Evolutionary conservation across 208 protist genomes (phyloP), one percentile per base, ranked within the genome.

Genomic region (Trypanosoma vivax): DNA sequence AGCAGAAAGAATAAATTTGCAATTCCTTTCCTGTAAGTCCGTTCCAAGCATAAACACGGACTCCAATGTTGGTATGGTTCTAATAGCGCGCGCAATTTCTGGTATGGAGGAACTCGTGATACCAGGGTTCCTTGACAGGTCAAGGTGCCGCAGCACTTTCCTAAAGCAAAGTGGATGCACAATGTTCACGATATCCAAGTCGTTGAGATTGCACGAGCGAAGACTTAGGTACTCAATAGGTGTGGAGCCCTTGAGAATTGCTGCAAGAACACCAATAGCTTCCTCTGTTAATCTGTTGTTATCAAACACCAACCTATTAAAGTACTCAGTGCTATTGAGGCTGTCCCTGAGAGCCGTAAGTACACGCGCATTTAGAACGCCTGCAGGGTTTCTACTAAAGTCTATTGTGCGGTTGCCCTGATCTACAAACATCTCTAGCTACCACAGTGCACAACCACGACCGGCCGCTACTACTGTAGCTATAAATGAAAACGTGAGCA

Each of bases 161-260:
- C 35, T 61, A 6, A 55, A 24, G 11, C 70, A 62, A 11, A 93
- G 18, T 6, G 81, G 73, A 14, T 73, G 72, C 9, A 58, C 50
- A 19, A 93, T 30, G 50, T 79, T 73, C 27, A 73, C 76, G 21
- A 90, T 51, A 48, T 83, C 70, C 43, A 82, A 74, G 64, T 93
- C 78, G n/a, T 51, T 50, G 16, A 90, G 21, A 13, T 54, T 61
- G 48, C 81, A 88, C 43, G 80, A 70, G 18, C 59, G 46, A 37
- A 85, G 59, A 37, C 73, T 75, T 13, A 90, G 49, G 6, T 39
- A 46, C 19, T 79, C 51, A 38, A 93, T 67, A 34, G 72, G 60
- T 11, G 50, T 70, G 16, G 53, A 38, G 3, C 70, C 62, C 52
- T 87, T 90, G 2, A 93, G 28, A 25, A 90, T 69, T 2, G 74